A percentile compares a stretch with the other conserved stretches of the same genome.
Evolutionary conservation across 768 basidiomycete species (phyloP).

Genomic region (Pulveroboletus frians): DNA sequence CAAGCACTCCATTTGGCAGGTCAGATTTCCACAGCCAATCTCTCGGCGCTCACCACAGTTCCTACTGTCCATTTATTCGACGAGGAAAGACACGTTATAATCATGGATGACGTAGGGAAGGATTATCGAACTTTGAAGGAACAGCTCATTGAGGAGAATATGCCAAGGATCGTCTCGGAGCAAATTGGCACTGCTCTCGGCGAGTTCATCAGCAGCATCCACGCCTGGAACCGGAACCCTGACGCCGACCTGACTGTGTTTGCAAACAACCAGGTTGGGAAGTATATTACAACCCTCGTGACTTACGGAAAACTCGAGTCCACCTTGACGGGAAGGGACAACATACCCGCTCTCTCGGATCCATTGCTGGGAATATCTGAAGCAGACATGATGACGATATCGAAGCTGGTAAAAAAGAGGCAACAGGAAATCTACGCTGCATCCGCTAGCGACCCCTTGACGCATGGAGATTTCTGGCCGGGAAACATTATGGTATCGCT

Average conservation of each 20-base stretch:
- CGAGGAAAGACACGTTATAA: slow-evolving; percentile 41
- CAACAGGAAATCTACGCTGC: slow-evolving; percentile 29
- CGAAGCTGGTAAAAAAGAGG: slow-evolving; percentile 29
- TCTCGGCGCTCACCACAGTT: slow-evolving; percentile 39
- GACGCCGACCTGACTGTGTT: slow-evolving; percentile 33
- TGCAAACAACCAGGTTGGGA: slow-evolving; percentile 37
- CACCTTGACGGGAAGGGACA: slow-evolving; percentile 32
- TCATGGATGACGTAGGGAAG: slow-evolving; percentile 60
- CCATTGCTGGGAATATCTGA: slow-evolving; percentile 39
- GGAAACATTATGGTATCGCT: slow-evolving; percentile 56
- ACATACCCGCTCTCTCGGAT: slow-evolving; percentile 34
- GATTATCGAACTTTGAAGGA: slow-evolving; percentile 36
- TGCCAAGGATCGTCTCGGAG: slow-evolving; percentile 27
- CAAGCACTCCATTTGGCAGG: slow-evolving; percentile 45
- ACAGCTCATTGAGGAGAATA: slow-evolving; percentile 33
- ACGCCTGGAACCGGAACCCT: slow-evolving; percentile 40
- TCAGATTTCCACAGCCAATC: slow-evolving; percentile 27
- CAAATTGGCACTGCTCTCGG: slow-evolving; percentile 53
- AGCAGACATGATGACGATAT: slow-evolving; percentile 33
- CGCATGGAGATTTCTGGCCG: slow-evolving; percentile 66
- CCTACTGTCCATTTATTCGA: slow-evolving; percentile 51
- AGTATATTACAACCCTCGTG: slow-evolving; percentile 34
- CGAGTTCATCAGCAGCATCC: slow-evolving; percentile 48
- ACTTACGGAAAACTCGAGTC: slow-evolving; percentile 44
- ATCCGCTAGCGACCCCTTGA: slow-evolving; percentile 26